Base-by-base conservation (phyloP, 352 stramenopile genomes). In the Phytophthora agathidicida region DNA sequence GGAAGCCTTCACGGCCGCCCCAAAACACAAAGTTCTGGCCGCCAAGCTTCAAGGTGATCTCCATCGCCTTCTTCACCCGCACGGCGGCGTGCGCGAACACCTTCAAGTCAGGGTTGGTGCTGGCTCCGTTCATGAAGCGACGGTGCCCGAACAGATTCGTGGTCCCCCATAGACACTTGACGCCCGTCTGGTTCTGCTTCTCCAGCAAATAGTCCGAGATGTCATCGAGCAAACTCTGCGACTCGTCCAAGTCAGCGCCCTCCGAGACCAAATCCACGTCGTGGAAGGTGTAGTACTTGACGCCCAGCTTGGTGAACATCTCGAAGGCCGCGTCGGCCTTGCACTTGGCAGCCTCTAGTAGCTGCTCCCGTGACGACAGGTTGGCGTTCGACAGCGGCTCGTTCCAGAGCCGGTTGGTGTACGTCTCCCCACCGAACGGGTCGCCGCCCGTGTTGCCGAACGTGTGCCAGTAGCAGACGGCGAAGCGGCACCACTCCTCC, bases 11-110 rank as follows among this genome's bases (percentile, higher is more conserved):
- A 23, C 88, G 75, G 13, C 88, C 88, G 44, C 83, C 86, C 88
- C 86, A 96, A 68, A 96, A 96, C 8, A 96, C 88, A 60, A 90
- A 88, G 71, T 93, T 92, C 52, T 84, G 64, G 19, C 85, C 88
- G 31, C 84, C 84, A n/a, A 96, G 73, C 57, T 89, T 88, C 45
- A 88, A 59, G 31, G 80, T 94, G 23, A 94, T 75, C 43, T 95
- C 85, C 70, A 96, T 91, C 6, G 85, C 75, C 43, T 93, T 93
- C 75, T 96, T 93, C 49, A 94, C 87, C 43, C 93, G 80, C 13
- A 78, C 77, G 3, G 80, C 83, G 2, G 85, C 87, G 49, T 83
- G 80, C 44, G 80, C 83, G 49, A 89, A 93, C 28, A 94, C 85
- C 37, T 83, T 71, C n/a, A 89, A 57, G 60, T 95, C 82, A 13